Conservation (phyloP, 768 basidiomycete species). For the Pleurotus salmoneostramineus region DNA sequence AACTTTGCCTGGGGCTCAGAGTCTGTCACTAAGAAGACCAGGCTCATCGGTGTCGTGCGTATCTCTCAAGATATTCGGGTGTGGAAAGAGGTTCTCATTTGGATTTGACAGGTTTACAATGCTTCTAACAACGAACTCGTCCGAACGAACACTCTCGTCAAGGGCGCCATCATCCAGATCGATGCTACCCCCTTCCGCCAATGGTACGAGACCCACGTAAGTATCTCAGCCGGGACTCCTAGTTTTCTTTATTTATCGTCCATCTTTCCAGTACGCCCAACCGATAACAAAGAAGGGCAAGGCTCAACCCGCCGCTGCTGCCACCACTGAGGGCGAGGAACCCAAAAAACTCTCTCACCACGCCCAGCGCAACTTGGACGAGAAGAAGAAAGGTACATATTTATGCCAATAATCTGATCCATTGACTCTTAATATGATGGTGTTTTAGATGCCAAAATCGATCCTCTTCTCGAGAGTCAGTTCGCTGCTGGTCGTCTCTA, state of each 20-base stretch:
- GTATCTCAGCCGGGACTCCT: conserved; percentile 25
- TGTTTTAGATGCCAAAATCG: conserved; percentile 89
- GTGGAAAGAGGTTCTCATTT: conserved; percentile 3
- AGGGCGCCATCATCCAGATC: conserved; percentile 93
- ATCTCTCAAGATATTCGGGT: not conserved
- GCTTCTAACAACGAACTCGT: conserved; percentile 99
- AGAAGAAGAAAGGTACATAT: conserved; percentile 81
- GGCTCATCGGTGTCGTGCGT: conserved; percentile 93
- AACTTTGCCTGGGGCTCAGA: conserved; percentile 99
- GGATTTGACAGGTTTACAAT: conserved; percentile 78
- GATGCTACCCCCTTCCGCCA: conserved; percentile 99
- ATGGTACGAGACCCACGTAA: conserved; percentile 97
- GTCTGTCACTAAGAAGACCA: conserved; percentile 90
- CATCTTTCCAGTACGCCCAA: conserved; percentile 73
- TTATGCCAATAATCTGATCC: not conserved
- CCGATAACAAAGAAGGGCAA: conserved; percentile 92
- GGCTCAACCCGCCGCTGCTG: conserved; percentile 36
- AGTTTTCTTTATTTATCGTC: not conserved
- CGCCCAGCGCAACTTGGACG: conserved; percentile 80
- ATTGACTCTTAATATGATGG: not conserved
- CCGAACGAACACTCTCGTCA: conserved; percentile 98
- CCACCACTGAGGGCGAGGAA: conserved; percentile 49
- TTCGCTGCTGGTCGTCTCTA: conserved; percentile 96
- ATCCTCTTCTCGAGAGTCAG: conserved; percentile 83
- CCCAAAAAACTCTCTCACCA: conserved; percentile 87